A percentile compares a stretch with the other conserved stretches of the same genome.
These are phyloP conservation scores for Pyrenula massariospora DNA, from an alignment of 495 filamentous ascomycete genomes.

Conservation along the genomic window DNA sequence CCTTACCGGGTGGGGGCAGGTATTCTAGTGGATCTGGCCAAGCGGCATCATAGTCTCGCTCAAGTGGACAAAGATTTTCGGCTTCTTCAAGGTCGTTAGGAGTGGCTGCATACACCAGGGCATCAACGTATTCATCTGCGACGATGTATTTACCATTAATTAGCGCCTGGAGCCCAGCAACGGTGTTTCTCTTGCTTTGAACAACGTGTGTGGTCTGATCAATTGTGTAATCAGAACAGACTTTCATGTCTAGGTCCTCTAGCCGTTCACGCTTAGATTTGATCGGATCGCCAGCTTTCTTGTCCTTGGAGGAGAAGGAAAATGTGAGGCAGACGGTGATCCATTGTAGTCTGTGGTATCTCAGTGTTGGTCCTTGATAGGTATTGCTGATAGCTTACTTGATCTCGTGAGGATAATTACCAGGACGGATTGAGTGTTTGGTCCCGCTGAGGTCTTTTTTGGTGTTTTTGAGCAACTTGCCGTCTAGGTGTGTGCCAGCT, in stretches of 20 bases:
- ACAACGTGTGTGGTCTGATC: slow-evolving; percentile 76
- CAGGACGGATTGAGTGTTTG: slow-evolving; percentile 56
- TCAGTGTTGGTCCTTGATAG: not conserved
- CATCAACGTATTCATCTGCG: slow-evolving; percentile 59
- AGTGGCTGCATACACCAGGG: slow-evolving; percentile 55
- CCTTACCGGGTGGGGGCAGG: slow-evolving; percentile 64
- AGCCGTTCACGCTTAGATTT: slow-evolving; percentile 48
- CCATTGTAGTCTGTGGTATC: slow-evolving; percentile 60
- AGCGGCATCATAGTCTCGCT: slow-evolving; percentile 66
- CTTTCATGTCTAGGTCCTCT: slow-evolving; percentile 80
- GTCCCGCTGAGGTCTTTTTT: slow-evolving; percentile 36
- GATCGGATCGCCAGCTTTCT: slow-evolving; percentile 55
- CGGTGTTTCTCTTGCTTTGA: slow-evolving; percentile 77
- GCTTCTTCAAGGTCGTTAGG: slow-evolving; percentile 39
- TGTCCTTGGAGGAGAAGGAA: slow-evolving; percentile 65
- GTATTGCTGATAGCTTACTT: slow-evolving; percentile 19
- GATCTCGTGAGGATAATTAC: slow-evolving; percentile 43
- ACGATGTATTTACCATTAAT: slow-evolving; percentile 77
- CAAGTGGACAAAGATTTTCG: slow-evolving; percentile 51
- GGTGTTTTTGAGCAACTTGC: slow-evolving; percentile 47
- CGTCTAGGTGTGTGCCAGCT: slow-evolving; percentile 69
- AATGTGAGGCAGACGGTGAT: slow-evolving; percentile 69
- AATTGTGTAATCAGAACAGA: slow-evolving; percentile 55
- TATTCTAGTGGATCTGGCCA: slow-evolving; percentile 68
- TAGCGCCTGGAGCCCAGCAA: slow-evolving; percentile 77